Evolutionary conservation across 768 basidiomycete species (phyloP).

Genomic region (Pleurotus cornucopiae): DNA sequence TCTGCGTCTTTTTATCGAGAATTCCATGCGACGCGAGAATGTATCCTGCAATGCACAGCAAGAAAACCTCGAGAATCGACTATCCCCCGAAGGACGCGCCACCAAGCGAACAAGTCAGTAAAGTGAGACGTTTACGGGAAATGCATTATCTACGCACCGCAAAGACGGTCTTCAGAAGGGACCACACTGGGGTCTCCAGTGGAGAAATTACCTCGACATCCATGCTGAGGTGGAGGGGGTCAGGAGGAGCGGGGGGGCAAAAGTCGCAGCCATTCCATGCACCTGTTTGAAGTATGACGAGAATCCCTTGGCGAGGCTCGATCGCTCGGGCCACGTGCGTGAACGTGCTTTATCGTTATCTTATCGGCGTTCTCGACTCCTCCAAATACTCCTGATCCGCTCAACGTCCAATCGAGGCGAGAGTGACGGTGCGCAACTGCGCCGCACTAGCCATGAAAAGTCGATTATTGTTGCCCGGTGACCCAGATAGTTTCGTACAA

Average conservation of each 20-base stretch:
- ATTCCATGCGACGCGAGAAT: constrained; percentile 75
- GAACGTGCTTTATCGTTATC: neutral
- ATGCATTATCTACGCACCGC: constrained; percentile 33
- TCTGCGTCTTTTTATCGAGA: constrained; percentile 86
- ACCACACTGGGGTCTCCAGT: constrained; percentile 27
- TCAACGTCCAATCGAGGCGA: no score
- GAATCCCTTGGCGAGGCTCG: neutral
- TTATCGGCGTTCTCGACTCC: neutral
- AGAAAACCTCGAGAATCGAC: constrained; percentile 88
- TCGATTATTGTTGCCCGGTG: no score
- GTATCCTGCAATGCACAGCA: constrained; percentile 83
- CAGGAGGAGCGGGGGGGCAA: constrained; percentile 1
- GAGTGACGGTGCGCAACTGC: no score
- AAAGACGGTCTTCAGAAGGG: constrained; percentile 55
- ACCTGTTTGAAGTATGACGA: neutral
- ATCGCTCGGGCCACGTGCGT: neutral
- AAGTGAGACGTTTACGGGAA: constrained; percentile 1
- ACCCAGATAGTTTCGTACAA: no score
- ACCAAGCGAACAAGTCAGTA: neutral
- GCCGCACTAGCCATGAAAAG: no score
- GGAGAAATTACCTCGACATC: constrained; percentile 8
- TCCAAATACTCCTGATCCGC: no score
- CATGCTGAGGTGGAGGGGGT: constrained; percentile 3
- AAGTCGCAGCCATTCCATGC: constrained; percentile 2
- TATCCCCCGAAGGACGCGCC: constrained; percentile 21